A percentile compares a stretch with the other conserved stretches of the same genome.
Conservation (phyloP, 2,329 filamentous ascomycete genomes). For the Phyllachora maydis region DNA sequence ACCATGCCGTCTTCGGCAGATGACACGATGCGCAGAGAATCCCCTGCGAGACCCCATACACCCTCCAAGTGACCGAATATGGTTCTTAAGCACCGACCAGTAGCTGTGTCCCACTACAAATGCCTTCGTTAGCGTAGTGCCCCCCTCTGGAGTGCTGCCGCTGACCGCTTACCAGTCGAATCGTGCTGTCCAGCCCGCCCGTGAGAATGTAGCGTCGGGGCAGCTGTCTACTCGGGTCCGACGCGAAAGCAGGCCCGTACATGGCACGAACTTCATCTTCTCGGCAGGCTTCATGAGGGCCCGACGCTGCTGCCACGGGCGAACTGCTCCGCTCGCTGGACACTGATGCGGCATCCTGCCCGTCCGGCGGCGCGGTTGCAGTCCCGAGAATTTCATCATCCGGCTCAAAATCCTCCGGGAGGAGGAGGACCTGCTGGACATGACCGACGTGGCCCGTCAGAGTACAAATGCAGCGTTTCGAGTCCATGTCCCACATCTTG, state of each 20-base stretch:
- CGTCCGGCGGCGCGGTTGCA: too few relatives aligned
- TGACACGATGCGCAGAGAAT: conserved; percentile 71
- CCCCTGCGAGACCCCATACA: conserved; percentile 80
- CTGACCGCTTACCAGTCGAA: too few relatives aligned
- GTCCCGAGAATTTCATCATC: conserved; percentile 44
- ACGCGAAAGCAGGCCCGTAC: conserved; percentile 42
- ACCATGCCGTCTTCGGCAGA: conserved; percentile 89
- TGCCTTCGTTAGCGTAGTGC: too few relatives aligned
- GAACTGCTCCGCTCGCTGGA: conserved; percentile 23
- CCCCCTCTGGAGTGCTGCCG: too few relatives aligned
- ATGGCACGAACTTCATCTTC: conserved; percentile 24
- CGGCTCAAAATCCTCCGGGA: conserved; percentile 77
- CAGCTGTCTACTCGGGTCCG: conserved; percentile 39
- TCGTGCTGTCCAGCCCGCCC: conserved; percentile 74
- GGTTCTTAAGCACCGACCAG: conserved; percentile 65
- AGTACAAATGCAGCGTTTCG: conserved; percentile 50
- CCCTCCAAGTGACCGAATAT: conserved; percentile 96
- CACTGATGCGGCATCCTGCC: too few relatives aligned
- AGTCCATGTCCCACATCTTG: conserved; percentile 84
- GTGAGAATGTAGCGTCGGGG: conserved; percentile 87
- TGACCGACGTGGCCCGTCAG: conserved; percentile 88
- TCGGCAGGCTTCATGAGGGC: conserved; percentile 3
- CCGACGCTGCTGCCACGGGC: conserved; percentile 10
- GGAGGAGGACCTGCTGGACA: conserved; percentile 73
- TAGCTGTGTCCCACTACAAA: conserved; percentile 83